Conservation (phyloP, 768 basidiomycete species). For the Austroboletus eburneus region DNA sequence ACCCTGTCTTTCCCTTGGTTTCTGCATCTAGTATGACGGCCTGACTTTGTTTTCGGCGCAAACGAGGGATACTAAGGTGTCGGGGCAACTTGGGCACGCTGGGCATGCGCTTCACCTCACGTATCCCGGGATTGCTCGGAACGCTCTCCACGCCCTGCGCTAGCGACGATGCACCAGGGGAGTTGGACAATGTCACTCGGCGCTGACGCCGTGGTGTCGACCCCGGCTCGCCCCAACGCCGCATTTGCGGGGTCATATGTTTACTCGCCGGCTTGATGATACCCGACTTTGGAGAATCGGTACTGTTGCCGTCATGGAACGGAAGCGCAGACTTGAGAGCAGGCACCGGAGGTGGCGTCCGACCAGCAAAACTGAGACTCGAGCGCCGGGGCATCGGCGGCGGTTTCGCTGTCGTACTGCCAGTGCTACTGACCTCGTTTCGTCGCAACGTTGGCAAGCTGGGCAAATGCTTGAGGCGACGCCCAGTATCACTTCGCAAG, state of each 20-base stretch:
- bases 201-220: constrained; percentile 10
- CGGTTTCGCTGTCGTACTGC: neutral
- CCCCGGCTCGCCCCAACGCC: neutral
- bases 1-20: neutral
- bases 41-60: constrained; percentile 27
- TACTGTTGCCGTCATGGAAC: constrained; percentile 4
- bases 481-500: constrained; percentile 8
- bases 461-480: constrained; percentile 21
- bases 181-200: constrained; percentile 19
- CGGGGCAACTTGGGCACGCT: constrained; percentile 25
- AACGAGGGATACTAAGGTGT: constrained; percentile 26
- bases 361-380: constrained; percentile 9
- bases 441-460: constrained; percentile 21
- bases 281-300: constrained; percentile 9
- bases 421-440: neutral
- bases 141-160: neutral
- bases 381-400: constrained; percentile 11
- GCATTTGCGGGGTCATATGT: constrained; percentile 2
- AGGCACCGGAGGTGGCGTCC: neutral
- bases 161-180: constrained; percentile 5
- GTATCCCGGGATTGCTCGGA: neutral
- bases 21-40: constrained; percentile 1
- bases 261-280: constrained; percentile 16
- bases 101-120: constrained; percentile 11
- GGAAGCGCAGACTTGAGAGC: neutral